Base-by-base conservation (phyloP, 495 filamentous ascomycete species). In the Margaritispora aquatica region DNA sequence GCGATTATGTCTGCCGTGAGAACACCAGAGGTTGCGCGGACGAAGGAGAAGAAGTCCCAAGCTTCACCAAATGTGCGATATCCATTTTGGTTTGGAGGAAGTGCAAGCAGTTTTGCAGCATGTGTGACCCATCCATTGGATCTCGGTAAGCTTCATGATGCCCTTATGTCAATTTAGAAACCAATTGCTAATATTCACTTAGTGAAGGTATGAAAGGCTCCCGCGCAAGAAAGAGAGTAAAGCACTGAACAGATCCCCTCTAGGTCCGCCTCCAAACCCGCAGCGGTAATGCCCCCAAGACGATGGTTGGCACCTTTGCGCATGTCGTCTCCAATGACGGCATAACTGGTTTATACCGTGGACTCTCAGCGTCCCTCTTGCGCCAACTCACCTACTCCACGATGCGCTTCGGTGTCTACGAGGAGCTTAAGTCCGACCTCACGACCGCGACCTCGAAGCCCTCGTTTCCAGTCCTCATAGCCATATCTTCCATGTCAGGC, bases 41-140 rank as follows among this genome's bases (percentile, higher is more conserved):
- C 27, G 50, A 52, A 19, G 24, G n/a, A n/a, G n/a, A 26, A 50
- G 41, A 48, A 60, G 21, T 26, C 38, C n/a, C 55, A 57, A 55
- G 29, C 50, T 20, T 75, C 72, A 66, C 54, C 52, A 26, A 51
- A 62, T 23, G 75, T 86, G 41, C 79, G 80, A 60, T 90, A 90
- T 70, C 88, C 88, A 26, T 94, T 96, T 75, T 96, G 92, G 92
- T 96, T 97, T 73, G 92, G 92, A 38, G 92, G 92, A 22, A 93
- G 88, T 67, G 89, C 92, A 20, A 92, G 88, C 63, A 93, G 88
- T 71, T 86, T 95, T 75, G 92, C 92, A 34, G 92, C 92, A 11
- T 84, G 83, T 63, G 84, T 95, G 22, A 97, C 92, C 29, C 92
- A 97, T 77, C 92, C 92, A 26, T 77, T 97, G 65, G 90, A 96